These are phyloP conservation scores for Opeltia flavorubescens DNA, from an alignment of 495 filamentous ascomycete species.

Conservation along the genomic window DNA sequence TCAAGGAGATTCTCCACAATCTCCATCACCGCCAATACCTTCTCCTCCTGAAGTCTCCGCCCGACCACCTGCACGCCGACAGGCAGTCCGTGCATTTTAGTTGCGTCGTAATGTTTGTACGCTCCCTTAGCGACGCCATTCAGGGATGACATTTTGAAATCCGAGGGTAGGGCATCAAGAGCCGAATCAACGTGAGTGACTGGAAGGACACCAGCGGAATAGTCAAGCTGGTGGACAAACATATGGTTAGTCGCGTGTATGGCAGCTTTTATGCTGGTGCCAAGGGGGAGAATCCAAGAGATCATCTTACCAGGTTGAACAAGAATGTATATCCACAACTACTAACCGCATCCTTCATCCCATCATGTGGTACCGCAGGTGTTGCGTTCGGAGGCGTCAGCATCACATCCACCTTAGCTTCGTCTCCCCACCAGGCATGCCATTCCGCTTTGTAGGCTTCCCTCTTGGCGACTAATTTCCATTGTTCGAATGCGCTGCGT, in stretches of 20 bases:
- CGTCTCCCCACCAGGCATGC: conserved; percentile 70
- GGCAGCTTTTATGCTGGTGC: neutral
- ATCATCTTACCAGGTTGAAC: conserved; percentile 60
- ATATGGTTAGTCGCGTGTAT: neutral
- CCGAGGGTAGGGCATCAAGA: conserved; percentile 48
- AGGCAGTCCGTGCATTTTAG: conserved; percentile 72
- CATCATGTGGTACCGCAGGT: conserved; percentile 76
- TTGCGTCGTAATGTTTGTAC: conserved; percentile 77
- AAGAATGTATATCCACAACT: conserved; percentile 93
- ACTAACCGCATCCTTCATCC: conserved; percentile 73
- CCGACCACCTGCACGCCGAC: conserved; percentile 82
- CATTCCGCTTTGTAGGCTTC: conserved; percentile 65
- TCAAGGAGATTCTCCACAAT: conserved; percentile 59
- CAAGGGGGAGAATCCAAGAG: neutral
- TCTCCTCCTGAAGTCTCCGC: conserved; percentile 77
- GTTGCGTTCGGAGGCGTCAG: conserved; percentile 80
- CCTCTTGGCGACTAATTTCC: conserved; percentile 62
- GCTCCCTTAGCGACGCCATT: conserved; percentile 71
- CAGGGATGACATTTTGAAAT: conserved; percentile 43
- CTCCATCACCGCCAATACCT: conserved; percentile 76
- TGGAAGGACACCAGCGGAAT: conserved; percentile 71
- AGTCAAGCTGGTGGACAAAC: conserved; percentile 48
- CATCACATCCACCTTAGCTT: conserved; percentile 56
- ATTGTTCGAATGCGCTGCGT: conserved; percentile 61
- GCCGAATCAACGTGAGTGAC: conserved; percentile 68